These are phyloP conservation scores for Setomelanomma holmii DNA, from an alignment of 2,329 filamentous ascomycete genomes.

Conservation along the genomic window DNA sequence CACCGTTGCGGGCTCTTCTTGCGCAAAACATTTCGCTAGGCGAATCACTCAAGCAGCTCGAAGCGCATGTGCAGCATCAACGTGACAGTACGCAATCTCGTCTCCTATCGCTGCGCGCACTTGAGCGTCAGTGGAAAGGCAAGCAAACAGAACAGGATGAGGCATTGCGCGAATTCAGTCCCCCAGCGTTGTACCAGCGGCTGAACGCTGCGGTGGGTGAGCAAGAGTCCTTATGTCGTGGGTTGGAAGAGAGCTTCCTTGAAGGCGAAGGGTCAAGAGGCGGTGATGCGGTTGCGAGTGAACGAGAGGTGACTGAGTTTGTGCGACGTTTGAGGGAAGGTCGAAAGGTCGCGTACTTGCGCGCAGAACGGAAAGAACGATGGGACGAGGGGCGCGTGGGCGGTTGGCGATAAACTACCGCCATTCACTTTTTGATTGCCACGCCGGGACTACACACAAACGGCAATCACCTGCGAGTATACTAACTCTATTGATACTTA, in stretches of 20 bases:
- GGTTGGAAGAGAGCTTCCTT: conserved; percentile 91
- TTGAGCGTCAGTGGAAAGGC: conserved; percentile 90
- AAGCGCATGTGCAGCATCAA: conserved; percentile 64
- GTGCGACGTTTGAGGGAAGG: conserved; percentile 81
- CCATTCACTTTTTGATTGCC: neutral
- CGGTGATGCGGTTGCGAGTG: conserved; percentile 64
- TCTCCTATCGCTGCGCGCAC: conserved; percentile 79
- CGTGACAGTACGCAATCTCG: conserved; percentile 79
- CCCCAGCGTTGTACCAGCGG: conserved; percentile 83
- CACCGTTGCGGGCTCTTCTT: conserved; percentile 69
- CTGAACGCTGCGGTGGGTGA: conserved; percentile 79
- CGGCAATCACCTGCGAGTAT: no score
- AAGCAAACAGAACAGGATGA: conserved; percentile 90
- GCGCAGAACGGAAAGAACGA: conserved; percentile 85
- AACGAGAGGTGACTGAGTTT: conserved; percentile 87
- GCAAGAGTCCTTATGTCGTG: conserved; percentile 80
- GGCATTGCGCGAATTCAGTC: conserved; percentile 83
- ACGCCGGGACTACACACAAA: no score
- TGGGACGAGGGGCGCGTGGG: conserved; percentile 97
- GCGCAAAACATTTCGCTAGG: conserved; percentile 76
- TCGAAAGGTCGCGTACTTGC: conserved; percentile 77
- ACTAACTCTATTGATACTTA: no score
- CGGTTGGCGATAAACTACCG: conserved; percentile 71
- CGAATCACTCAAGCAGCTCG: conserved; percentile 66
- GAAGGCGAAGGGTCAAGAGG: conserved; percentile 61